Evolutionary conservation across 352 stramenopile species (phyloP).

Genomic region (Globisporangium heterothallicum): DNA sequence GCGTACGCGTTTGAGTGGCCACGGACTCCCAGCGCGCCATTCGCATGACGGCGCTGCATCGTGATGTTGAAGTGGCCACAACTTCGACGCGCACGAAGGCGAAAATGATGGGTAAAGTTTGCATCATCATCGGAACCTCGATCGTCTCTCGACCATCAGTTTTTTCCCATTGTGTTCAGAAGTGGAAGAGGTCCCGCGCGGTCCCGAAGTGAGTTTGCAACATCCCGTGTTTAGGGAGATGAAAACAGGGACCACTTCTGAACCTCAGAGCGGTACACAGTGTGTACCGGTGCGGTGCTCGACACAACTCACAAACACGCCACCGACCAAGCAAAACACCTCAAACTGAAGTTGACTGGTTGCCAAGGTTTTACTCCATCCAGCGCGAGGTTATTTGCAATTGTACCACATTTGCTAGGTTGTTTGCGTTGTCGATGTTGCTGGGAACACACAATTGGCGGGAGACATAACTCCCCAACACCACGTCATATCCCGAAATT

Average conservation of each 20-base stretch:
- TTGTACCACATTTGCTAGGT: neutral
- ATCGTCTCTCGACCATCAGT: constrained; percentile 9
- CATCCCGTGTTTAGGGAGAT: neutral
- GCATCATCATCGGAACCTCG: too few relatives aligned
- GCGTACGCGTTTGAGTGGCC: too few relatives aligned
- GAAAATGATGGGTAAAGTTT: too few relatives aligned
- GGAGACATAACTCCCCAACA: too few relatives aligned
- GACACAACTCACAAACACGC: constrained; percentile 3
- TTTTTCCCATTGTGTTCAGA: constrained; percentile 1
- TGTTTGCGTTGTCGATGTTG: neutral
- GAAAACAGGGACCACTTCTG: neutral
- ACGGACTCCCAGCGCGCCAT: too few relatives aligned
- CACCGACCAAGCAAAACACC: neutral
- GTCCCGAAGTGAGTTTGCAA: constrained; percentile 1
- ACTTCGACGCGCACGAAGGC: too few relatives aligned
- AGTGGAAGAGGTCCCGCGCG: neutral
- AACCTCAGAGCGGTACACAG: neutral
- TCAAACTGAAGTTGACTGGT: constrained; percentile 1
- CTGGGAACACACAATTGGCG: too few relatives aligned
- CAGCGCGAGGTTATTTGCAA: too few relatives aligned
- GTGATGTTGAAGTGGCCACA: too few relatives aligned
- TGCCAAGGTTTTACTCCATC: constrained; percentile 1
- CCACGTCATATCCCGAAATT: constrained; percentile 3
- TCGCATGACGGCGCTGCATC: too few relatives aligned
- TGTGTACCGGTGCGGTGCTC: neutral